Evolutionary conservation across 345 rosid species (phyloP).

Genomic region (Murraya koenigii): DNA sequence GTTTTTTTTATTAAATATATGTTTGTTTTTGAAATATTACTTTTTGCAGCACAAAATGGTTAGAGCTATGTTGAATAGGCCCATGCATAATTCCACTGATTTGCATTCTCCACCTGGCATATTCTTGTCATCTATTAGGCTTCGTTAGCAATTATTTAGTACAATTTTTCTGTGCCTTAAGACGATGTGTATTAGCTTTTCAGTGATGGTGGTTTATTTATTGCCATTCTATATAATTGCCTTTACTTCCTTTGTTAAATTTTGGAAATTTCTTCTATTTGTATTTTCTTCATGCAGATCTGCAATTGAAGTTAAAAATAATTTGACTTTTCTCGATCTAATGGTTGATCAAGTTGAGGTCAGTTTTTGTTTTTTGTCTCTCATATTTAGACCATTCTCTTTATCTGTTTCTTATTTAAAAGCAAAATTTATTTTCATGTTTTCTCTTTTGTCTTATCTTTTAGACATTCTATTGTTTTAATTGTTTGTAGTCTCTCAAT

Average conservation of each 20-base stretch:
- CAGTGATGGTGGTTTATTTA: not conserved
- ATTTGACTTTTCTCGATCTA: slow-evolving; percentile 43
- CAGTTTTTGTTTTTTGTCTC: slow-evolving; percentile 1
- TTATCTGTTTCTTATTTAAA: not conserved
- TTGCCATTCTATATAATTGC: not conserved
- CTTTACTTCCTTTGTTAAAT: not conserved
- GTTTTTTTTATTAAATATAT: too few relatives aligned
- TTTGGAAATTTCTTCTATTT: not conserved
- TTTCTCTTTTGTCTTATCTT: not conserved
- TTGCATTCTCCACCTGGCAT: not conserved
- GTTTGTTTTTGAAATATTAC: not conserved
- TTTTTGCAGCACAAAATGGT: too few relatives aligned
- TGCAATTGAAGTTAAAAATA: slow-evolving; percentile 40
- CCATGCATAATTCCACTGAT: not conserved
- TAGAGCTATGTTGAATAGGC: not conserved
- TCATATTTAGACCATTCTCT: not conserved
- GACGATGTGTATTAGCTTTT: not conserved
- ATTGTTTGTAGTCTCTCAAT: slow-evolving; percentile 45
- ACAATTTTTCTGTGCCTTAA: not conserved
- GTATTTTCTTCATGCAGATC: slow-evolving; percentile 31
- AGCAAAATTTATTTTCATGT: not conserved
- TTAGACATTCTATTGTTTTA: too few relatives aligned
- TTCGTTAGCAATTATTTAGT: not conserved
- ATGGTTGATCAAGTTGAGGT: slow-evolving; percentile 52
- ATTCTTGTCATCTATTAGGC: not conserved